These are phyloP conservation scores for Cladosporium oxysporum DNA, from an alignment of 2,329 filamentous ascomycete species.

Conservation along the genomic window DNA sequence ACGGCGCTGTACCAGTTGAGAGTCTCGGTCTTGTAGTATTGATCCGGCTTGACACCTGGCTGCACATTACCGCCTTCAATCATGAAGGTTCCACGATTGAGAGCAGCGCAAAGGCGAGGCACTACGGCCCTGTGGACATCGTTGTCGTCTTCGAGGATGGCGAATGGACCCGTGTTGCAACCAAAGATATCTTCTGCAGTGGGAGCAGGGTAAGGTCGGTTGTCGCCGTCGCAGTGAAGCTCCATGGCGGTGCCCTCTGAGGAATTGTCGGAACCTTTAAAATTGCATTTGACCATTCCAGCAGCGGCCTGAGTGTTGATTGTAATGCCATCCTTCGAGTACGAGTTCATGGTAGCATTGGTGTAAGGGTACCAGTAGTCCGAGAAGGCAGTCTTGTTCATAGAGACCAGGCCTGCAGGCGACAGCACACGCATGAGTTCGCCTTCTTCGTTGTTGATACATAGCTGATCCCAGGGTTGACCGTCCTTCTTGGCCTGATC, in stretches of 20 bases:
- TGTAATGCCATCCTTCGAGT: conserved; percentile 48
- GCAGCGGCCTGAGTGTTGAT: conserved; percentile 65
- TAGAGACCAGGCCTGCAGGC: conserved; percentile 51
- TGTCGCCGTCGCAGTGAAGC: conserved; percentile 43
- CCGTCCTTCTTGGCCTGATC: conserved; percentile 57
- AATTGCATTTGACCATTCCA: conserved; percentile 56
- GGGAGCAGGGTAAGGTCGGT: conserved; percentile 56
- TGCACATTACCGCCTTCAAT: conserved; percentile 49
- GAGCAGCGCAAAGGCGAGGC: conserved; percentile 70
- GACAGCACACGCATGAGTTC: conserved; percentile 42
- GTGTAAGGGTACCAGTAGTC: conserved; percentile 56
- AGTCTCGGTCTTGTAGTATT: conserved; percentile 44
- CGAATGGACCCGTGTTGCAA: conserved; percentile 65
- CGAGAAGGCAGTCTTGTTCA: conserved; percentile 48
- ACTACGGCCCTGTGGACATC: conserved; percentile 58
- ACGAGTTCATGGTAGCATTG: conserved; percentile 52
- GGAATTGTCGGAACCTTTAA: conserved; percentile 34
- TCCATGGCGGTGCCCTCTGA: conserved; percentile 34
- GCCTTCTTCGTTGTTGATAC: conserved; percentile 43
- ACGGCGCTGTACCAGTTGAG: conserved; percentile 52
- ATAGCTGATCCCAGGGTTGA: conserved; percentile 61
- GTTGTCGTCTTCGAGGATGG: conserved; percentile 42
- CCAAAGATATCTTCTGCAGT: conserved; percentile 65
- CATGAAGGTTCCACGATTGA: conserved; percentile 72
- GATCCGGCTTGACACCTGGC: conserved; percentile 46